phyloP scores from a whole-genome alignment of 2,329 filamentous ascomycete species.

The Xylaria sp. region DNA sequence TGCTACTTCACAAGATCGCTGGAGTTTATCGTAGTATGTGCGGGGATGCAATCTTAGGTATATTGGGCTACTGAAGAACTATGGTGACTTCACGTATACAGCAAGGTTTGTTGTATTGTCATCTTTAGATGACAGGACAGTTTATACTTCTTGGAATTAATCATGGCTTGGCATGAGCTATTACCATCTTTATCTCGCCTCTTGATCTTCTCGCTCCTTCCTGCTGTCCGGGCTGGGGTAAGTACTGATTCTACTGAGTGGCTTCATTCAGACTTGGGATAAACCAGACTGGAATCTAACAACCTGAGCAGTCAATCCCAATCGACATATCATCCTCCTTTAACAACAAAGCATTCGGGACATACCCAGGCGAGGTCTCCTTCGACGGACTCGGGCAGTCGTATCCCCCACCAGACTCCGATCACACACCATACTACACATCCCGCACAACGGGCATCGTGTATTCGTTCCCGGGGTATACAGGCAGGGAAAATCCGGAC shows the following conservation, averaged over 20 bases:
- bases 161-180: constrained; percentile 9
- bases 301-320: constrained; percentile 44
- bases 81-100: background rate
- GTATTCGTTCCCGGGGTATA: constrained; percentile 58
- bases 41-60: constrained; percentile 3
- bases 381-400: constrained; percentile 58
- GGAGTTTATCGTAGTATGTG: background rate
- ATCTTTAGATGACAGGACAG: background rate
- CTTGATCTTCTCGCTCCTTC: background rate
- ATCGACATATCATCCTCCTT: constrained; percentile 52
- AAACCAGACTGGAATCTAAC: background rate
- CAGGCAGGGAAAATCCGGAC: constrained; percentile 50
- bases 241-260: background rate
- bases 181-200: background rate
- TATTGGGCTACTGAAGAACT: background rate
- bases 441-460: constrained; percentile 55
- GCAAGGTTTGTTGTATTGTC: background rate
- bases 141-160: background rate
- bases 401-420: constrained; percentile 52
- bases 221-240: constrained; percentile 2
- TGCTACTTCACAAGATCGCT: constrained; percentile 8
- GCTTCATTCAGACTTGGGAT: background rate
- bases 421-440: constrained; percentile 51
- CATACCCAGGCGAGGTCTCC: constrained; percentile 57
- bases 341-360: constrained; percentile 62